A percentile compares a stretch with the other conserved stretches of the same genome.
Conservation (phyloP, 140 eudicot genomes). For the Bidens hawaiensis region DNA sequence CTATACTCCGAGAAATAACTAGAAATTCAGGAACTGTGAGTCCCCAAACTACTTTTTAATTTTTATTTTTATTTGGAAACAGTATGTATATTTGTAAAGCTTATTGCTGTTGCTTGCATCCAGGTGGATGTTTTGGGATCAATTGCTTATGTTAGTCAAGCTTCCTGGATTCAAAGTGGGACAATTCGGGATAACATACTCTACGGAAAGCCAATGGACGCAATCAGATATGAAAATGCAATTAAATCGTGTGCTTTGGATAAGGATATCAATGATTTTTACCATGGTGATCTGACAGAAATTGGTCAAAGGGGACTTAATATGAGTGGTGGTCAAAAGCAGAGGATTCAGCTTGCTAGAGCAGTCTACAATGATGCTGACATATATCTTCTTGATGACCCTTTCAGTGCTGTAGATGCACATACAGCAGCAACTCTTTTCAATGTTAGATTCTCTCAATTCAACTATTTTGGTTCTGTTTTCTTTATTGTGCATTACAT, state of each 20-base stretch:
- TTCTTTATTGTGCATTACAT: not conserved
- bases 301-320: conserved; percentile 85
- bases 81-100: not conserved
- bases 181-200: conserved; percentile 64
- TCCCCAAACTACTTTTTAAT: not conserved
- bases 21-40: conserved; percentile 57
- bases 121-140: conserved; percentile 58
- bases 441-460: conserved; percentile 32
- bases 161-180: conserved; percentile 76
- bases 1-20: conserved; percentile 62
- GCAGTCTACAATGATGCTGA: conserved; percentile 81
- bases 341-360: conserved; percentile 82
- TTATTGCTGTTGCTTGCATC: not conserved
- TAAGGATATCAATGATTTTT: conserved; percentile 57
- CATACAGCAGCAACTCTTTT: conserved; percentile 82
- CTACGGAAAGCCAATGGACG: conserved; percentile 60
- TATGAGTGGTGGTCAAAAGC: conserved; percentile 88
- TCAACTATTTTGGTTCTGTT: not conserved
- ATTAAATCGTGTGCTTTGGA: conserved; percentile 60
- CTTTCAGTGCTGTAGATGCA: conserved; percentile 87
- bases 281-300: conserved; percentile 72
- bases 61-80: too few species aligned
- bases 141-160: conserved; percentile 73
- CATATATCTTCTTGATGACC: conserved; percentile 83
- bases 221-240: conserved; percentile 47